phyloP scores from a whole-genome alignment of 805 yeast genomes.

The Wickerhamiella nectarea region DNA sequence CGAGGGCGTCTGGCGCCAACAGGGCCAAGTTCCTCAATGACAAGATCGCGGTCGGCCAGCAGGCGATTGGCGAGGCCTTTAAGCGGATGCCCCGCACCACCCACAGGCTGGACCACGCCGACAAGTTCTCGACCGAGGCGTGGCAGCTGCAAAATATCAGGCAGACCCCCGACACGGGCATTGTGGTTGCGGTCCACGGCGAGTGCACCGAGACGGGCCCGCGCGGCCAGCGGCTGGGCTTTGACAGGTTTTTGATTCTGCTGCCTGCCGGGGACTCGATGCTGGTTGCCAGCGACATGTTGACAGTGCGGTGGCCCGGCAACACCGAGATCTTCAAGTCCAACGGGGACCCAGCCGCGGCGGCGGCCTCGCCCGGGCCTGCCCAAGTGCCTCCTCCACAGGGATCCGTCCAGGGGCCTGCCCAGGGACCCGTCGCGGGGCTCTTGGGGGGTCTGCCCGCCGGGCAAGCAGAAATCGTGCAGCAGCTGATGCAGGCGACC shows the following conservation, averaged over 20 bases:
- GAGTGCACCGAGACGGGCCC: slow-evolving; percentile 47
- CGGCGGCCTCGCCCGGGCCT: neutral
- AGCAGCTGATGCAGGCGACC: slow-evolving; percentile 56
- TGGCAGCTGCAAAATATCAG: slow-evolving; percentile 35
- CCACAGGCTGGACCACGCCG: slow-evolving; percentile 57
- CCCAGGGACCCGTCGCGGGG: too few species aligned
- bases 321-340: slow-evolving; percentile 1
- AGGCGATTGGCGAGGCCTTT: slow-evolving; percentile 48
- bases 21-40: slow-evolving; percentile 26
- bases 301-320: slow-evolving; percentile 34
- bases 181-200: slow-evolving; percentile 73
- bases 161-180: slow-evolving; percentile 57
- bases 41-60: slow-evolving; percentile 51
- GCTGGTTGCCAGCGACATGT: slow-evolving; percentile 76
- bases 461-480: slow-evolving; percentile 57
- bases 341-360: neutral
- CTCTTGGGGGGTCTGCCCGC: too few species aligned
- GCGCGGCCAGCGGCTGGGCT: slow-evolving; percentile 38
- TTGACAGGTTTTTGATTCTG: slow-evolving; percentile 72
- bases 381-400: too few species aligned
- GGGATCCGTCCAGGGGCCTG: too few species aligned
- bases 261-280: slow-evolving; percentile 53
- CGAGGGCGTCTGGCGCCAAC: slow-evolving; percentile 39
- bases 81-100: slow-evolving; percentile 60
- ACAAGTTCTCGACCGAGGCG: slow-evolving; percentile 61